Evolutionary conservation across 306 rosid genomes (phyloP).

Genomic region (Prunus davidiana): DNA sequence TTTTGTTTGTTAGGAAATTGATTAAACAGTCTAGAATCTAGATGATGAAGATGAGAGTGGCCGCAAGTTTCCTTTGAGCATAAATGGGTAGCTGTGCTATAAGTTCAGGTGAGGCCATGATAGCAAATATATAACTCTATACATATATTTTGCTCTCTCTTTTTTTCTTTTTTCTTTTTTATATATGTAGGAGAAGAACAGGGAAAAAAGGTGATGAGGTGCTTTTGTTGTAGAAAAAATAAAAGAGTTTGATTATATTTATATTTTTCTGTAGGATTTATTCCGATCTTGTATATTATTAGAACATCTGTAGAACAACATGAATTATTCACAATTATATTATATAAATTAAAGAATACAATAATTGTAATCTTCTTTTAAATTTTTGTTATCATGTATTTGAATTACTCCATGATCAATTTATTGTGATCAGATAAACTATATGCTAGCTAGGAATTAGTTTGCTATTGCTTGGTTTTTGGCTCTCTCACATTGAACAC

Average conservation of each 20-base stretch:
- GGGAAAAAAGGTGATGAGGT: constrained; percentile 5
- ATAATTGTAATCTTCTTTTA: not conserved
- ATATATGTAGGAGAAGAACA: constrained; percentile 27
- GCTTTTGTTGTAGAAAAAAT: constrained; percentile 41
- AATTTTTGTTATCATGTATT: not conserved
- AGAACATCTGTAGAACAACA: not conserved
- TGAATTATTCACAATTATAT: not conserved
- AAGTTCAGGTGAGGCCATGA: constrained; percentile 44
- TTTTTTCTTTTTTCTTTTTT: not conserved
- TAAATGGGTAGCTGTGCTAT: constrained; percentile 21
- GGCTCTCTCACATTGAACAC: not conserved
- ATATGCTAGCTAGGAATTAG: not conserved
- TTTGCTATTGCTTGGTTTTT: constrained; percentile 5
- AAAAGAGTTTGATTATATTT: not conserved
- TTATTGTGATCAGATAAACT: constrained; percentile 4
- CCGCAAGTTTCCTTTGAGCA: constrained; percentile 30
- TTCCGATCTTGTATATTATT: not conserved
- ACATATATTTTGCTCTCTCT: constrained; percentile 24
- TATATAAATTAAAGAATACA: not conserved
- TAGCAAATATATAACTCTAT: constrained; percentile 30
- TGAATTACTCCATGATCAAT: not conserved
- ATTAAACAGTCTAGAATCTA: not conserved
- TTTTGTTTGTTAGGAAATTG: constrained; percentile 37
- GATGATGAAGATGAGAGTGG: constrained; percentile 19
- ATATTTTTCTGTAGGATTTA: not conserved